Percentiles rank a stretch among this genome's conserved stretches.
These are phyloP conservation scores for Metarhizium guizhouense DNA, from an alignment of 2,329 filamentous ascomycete species.

Conservation along the genomic window DNA sequence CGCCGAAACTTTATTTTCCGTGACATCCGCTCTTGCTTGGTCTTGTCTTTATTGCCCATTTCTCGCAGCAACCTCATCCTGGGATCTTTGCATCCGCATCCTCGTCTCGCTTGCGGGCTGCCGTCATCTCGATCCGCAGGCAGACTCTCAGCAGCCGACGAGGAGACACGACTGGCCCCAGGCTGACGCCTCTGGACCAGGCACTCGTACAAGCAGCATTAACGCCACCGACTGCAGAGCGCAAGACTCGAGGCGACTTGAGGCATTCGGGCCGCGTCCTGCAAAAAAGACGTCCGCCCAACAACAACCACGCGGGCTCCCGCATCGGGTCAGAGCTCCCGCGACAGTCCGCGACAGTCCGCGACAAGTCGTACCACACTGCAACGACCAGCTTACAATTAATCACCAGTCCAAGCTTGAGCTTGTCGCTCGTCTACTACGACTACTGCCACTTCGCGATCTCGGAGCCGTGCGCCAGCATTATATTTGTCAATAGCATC, in stretches of 20 bases:
- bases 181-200: not conserved
- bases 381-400: not conserved
- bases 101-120: not conserved
- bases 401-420: not conserved
- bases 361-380: not conserved
- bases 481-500: not conserved
- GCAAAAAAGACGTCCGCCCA: not conserved
- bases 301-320: conserved; percentile 2
- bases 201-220: conserved; percentile 2
- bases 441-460: not conserved
- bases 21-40: not conserved
- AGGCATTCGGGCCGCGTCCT: not conserved
- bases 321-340: conserved; percentile 2
- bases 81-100: not conserved
- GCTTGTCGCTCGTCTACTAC: not conserved
- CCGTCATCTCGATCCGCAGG: not conserved
- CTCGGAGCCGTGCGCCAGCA: not conserved
- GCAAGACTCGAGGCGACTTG: not conserved
- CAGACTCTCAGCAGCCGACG: not conserved
- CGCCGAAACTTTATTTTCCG: conserved; percentile 4
- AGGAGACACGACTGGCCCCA: not conserved
- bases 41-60: not conserved
- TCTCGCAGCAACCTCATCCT: not conserved
- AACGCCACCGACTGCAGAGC: conserved; percentile 1
- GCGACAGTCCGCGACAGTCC: not conserved